These are phyloP conservation scores for Trichosporon faecale DNA, from an alignment of 1,284 basidiomycete genomes.

Conservation along the genomic window DNA sequence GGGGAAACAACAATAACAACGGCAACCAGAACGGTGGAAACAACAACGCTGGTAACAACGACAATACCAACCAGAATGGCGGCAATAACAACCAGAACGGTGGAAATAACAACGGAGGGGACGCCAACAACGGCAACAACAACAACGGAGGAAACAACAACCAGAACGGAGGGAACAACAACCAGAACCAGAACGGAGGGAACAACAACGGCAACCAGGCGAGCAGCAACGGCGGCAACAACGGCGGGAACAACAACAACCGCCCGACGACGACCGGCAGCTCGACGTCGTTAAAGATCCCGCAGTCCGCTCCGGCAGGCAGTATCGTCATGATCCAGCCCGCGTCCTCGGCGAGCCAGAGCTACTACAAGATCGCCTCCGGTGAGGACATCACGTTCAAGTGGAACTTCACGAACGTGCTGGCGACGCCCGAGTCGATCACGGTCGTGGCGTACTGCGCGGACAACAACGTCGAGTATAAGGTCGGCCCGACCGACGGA, in stretches of 20 bases:
- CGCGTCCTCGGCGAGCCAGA: constrained; percentile 66
- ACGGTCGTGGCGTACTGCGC: constrained; percentile 78
- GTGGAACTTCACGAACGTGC: constrained; percentile 72
- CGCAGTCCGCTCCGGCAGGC: constrained; percentile 48
- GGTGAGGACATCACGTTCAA: constrained; percentile 75
- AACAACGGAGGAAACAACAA: constrained; percentile 13
- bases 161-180: constrained; percentile 6
- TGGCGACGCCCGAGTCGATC: constrained; percentile 61
- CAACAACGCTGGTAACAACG: neutral
- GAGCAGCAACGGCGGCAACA: constrained; percentile 9
- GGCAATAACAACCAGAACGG: neutral
- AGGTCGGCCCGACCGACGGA: constrained; percentile 71
- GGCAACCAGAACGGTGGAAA: neutral
- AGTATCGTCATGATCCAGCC: constrained; percentile 59
- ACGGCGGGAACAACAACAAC: neutral
- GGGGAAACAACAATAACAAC: neutral
- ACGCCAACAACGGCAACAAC: constrained; percentile 5
- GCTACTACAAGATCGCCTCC: constrained; percentile 83
- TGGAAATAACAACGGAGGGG: neutral
- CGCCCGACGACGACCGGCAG: constrained; percentile 15
- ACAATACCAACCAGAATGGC: neutral
- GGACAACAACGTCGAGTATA: constrained; percentile 77
- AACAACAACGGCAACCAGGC: neutral
- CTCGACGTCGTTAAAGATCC: constrained; percentile 40
- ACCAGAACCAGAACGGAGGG: constrained; percentile 4